Evolutionary conservation across 129 eudicot species (phyloP), one percentile per base, ranked within the genome.

Genomic region (Saussurea involucrata): DNA sequence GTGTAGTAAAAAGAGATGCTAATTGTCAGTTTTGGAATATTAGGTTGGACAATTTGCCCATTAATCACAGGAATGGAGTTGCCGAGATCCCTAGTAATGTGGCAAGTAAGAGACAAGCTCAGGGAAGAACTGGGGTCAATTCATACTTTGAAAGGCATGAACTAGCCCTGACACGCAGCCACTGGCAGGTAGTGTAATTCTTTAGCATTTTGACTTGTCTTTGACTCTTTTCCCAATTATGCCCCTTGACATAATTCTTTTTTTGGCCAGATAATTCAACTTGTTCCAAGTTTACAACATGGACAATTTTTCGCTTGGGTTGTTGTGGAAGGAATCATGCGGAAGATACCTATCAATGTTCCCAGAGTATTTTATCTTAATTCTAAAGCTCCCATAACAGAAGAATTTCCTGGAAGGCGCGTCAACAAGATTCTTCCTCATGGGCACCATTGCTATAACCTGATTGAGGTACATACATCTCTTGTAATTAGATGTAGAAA

Each of bases 361-460:
- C 92, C 99, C n/a, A 82, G 99, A 87, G 85, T 92, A 31, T 92
- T 95, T 83, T 95, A 90, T 81, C 91, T 92, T 69, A 95, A 95
- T 77, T 92, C 92, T 57, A 95, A 92, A 88, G 96, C 99, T 86
- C 90, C 96, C 53, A 78, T 92, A 69, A 92, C 99, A 4, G 99
- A 95, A 82, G 97, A 95, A 32, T 90, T 95, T 76, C 99, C 99
- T 76, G 99, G 99, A 80, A 95, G 88, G 78, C 96, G 88, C 57
- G 96, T 92, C 63, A 95, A 81, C 82, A 95, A 95, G 86, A 84
- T 74, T 80, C 97, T 95, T 85, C 99, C 99, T 33, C 97, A 95
- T 88, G 97, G 97, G 55, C 97, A 82, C 82, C 84, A 61, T 72
- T 88, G 82, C 85, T 72, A 92, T 84, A 95, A 92, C 76, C 80